Evolutionary conservation across 371 early-diverging fungal species (phyloP), one percentile per base, ranked within the genome.

Genomic region (Haplosporangium sp.): DNA sequence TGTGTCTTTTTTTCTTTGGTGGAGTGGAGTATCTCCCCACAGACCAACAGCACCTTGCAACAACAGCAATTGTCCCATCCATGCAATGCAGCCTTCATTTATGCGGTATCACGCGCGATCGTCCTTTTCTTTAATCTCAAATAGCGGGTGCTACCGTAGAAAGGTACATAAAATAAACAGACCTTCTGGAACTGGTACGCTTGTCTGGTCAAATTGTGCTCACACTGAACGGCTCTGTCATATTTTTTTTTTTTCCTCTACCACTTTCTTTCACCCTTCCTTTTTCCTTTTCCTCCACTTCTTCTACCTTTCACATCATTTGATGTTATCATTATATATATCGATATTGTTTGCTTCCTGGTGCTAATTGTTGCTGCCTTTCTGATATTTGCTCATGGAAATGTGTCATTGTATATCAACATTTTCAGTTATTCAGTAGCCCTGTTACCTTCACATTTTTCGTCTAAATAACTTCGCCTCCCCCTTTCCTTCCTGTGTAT

Each of bases 31-130:
- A 42, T 8, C 7, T 15, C 50, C 50, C 13, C 5, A 9, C 7
- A 50, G 50, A 17, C 13, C 13, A 50, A 17, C 50, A 15, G 17
- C 17, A 15, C 50, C 19, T 34, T 34, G 8, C 3, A 19, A 27
- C 27, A 27, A 15, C 11, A 27, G 55, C n/a, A 50, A 50, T 9
- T 55, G 34, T 5, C 55, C 55, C 34, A 55, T 55, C 20, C 34
- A 7, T 55, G 55, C 55, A 34, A 11, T 55, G 35, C 35, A 55
- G 35, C 7, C 34, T 55, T 55, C 55, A 55, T 55, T 55, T 55
- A 55, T 34, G 55, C 55, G 35, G 55, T 35, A 55, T 34, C 55
- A 55, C 55, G 55, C 34, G 55, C 55, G 17, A 55, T 63, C 63
- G 37, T 4, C 15, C 42, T 48, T 37, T 63, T 11, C 27, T 20